phyloP scores from a whole-genome alignment of 2,329 filamentous ascomycete species.

The Xylogone sp. region DNA sequence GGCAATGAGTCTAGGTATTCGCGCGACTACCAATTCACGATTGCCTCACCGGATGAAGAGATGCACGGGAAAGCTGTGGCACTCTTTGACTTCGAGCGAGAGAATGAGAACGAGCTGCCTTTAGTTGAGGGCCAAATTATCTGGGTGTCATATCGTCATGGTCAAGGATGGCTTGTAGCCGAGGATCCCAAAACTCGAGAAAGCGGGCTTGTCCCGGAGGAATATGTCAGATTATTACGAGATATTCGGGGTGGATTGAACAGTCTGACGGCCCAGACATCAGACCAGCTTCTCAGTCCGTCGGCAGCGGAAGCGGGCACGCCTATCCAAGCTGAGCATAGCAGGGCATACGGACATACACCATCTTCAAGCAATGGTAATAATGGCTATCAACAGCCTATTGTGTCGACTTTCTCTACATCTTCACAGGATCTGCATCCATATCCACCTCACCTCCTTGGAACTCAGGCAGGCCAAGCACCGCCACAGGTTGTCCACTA shows the following conservation, averaged over 20 bases:
- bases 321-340: constrained; percentile 58
- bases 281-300: constrained; percentile 44
- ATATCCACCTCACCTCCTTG: constrained; percentile 62
- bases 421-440: constrained; percentile 67
- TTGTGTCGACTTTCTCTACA: constrained; percentile 67
- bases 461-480: constrained; percentile 57
- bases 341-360: constrained; percentile 41
- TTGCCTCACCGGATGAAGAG: constrained; percentile 92
- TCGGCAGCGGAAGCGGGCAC: constrained; percentile 55
- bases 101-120: constrained; percentile 95
- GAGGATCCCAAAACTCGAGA: constrained; percentile 93
- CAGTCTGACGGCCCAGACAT: constrained; percentile 61
- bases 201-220: constrained; percentile 91
- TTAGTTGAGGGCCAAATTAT: constrained; percentile 94
- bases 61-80: constrained; percentile 97
- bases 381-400: constrained; percentile 65
- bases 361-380: constrained; percentile 37
- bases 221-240: constrained; percentile 87
- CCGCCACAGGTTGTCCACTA: constrained; percentile 66
- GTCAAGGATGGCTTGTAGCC: constrained; percentile 95
- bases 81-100: constrained; percentile 88
- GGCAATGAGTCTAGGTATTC: constrained; percentile 79
- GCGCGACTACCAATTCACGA: constrained; percentile 90
- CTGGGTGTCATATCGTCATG: constrained; percentile 91
- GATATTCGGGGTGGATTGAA: constrained; percentile 90